Base-by-base conservation (phyloP, 345 rosid genomes). In the Sonneratia alba region DNA sequence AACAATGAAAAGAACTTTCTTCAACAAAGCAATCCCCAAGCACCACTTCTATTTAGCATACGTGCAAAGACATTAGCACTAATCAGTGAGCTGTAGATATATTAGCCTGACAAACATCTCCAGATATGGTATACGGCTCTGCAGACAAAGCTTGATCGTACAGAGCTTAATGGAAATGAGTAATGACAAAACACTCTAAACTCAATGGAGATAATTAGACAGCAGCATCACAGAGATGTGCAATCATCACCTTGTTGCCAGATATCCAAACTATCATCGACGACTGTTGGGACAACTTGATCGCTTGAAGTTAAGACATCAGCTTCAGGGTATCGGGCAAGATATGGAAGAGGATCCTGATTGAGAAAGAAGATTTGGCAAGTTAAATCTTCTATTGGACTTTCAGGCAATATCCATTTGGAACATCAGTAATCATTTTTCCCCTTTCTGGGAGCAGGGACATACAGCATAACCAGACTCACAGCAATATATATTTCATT, bases 281-380 rank as follows among this genome's bases (percentile, higher is more conserved):
- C 81, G 38, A 92, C 98, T 15, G 99, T 95, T n/a, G 97, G 97
- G 67, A 79, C 86, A 79, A 95, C 98, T 82, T 89, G 94, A 78
- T 95, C 99, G 51, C 87, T 95, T 75, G 99, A 95, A 70, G 99
- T 95, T 82, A 95, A 77, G 72, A 95, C 82, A 80, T 95, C 97
- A 79, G 99, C 99, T 73, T 87, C 91, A 70, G 96, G 94, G 80
- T 89, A 90, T 67, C 90, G 96, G 74, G 97, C 96, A 82, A 95
- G 81, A 81, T 90, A 95, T 55, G 99, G 99, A 74, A 95, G 83
- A 34, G 97, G 99, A 72, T 92, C 80, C 97, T 95, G 89, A 79
- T 68, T 70, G 73, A 81, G 69, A 55, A 37, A 74, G 66, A 76
- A 43, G 4, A 27, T 36, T 22, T n/a, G 37, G 27, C 62, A 0